Conservation (phyloP, 2,329 filamentous ascomycete species). For the Cryphonectria carpinicola region DNA sequence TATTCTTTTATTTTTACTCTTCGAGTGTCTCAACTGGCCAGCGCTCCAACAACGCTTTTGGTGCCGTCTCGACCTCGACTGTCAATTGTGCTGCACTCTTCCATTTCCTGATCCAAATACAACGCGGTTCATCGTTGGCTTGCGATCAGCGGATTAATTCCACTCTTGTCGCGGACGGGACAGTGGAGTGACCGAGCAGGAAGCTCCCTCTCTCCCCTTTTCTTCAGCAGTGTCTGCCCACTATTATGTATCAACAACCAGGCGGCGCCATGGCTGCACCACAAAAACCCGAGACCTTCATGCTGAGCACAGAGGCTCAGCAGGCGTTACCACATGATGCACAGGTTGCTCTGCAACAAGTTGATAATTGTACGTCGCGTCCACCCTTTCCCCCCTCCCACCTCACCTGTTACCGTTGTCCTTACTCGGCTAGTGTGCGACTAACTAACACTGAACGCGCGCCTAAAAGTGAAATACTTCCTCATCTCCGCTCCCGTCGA, state of each 20-base stretch:
- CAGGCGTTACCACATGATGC: constrained; percentile 95
- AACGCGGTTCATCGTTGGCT: constrained; percentile 5
- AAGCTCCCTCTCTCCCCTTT: constrained; percentile 1
- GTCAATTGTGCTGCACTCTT: constrained; percentile 7
- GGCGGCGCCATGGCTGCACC: constrained; percentile 81
- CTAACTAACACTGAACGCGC: constrained; percentile 32
- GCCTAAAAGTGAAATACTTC: constrained; percentile 88
- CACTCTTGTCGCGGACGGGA: constrained; percentile 18
- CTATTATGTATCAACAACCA: constrained; percentile 77
- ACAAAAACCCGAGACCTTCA: constrained; percentile 98
- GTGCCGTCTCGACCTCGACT: constrained; percentile 26
- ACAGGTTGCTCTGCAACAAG: constrained; percentile 95
- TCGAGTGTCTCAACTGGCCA: constrained; percentile 25
- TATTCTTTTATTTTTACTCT: constrained; percentile 6
- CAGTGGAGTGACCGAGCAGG: constrained; percentile 19
- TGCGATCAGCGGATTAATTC: constrained; percentile 2
- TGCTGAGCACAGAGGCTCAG: constrained; percentile 96
- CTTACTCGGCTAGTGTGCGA: background rate
- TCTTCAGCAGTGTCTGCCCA: constrained; percentile 29
- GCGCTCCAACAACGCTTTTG: constrained; percentile 20
- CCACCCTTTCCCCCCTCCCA: background rate
- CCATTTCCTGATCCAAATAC: constrained; percentile 3
- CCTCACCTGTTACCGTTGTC: too few species aligned
- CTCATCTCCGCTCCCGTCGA: constrained; percentile 98
- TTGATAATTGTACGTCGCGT: constrained; percentile 81